Evolutionary conservation across 2,329 filamentous ascomycete species (phyloP).

Genomic region (Ophiocordyceps camponoti-saundersi): DNA sequence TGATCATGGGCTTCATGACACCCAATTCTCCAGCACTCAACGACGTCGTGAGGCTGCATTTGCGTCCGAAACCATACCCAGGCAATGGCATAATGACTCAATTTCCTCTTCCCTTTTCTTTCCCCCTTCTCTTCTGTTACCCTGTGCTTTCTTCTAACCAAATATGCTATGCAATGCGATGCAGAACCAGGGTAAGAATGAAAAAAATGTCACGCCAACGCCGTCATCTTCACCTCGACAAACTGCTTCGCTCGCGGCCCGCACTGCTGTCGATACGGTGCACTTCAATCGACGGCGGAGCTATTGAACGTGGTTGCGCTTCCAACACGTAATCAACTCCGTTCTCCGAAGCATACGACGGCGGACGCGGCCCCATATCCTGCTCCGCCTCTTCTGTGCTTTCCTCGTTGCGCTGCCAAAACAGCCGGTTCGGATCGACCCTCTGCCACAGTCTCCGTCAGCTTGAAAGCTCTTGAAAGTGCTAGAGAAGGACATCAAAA

Average conservation of each 20-base stretch:
- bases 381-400: slow-evolving; percentile 7
- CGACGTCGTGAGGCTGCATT: too few species aligned
- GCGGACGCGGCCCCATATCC: slow-evolving; percentile 35
- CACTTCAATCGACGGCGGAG: slow-evolving; percentile 23
- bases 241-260: too few species aligned
- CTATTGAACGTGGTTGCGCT: slow-evolving; percentile 41
- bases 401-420: slow-evolving; percentile 54
- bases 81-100: too few species aligned
- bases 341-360: slow-evolving; percentile 62
- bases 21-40: too few species aligned
- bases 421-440: slow-evolving; percentile 65
- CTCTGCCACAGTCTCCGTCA: slow-evolving; percentile 25
- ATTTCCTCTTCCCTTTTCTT: too few species aligned
- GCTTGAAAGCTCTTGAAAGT: background rate
- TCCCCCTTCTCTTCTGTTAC: too few species aligned
- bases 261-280: background rate
- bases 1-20: too few species aligned
- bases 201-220: background rate
- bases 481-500: too few species aligned
- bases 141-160: too few species aligned
- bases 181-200: background rate
- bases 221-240: too few species aligned
- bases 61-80: too few species aligned
- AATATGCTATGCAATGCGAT: background rate
- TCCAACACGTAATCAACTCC: slow-evolving; percentile 58